phyloP scores from a whole-genome alignment of 768 basidiomycete genomes.

The Tephrocybe sp. region DNA sequence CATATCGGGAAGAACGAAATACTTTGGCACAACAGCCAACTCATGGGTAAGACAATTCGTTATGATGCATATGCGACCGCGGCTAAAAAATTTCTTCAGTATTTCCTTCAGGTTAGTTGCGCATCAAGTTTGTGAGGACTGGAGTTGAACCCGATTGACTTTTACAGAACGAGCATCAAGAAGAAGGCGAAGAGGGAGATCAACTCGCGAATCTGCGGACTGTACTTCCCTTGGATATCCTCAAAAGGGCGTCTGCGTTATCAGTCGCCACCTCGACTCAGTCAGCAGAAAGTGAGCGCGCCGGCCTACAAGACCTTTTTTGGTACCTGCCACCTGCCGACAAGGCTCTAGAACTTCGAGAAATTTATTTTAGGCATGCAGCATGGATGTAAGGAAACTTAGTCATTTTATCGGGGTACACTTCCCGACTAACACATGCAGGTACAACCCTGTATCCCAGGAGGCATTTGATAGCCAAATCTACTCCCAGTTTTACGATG shows the following conservation, averaged over 20 bases:
- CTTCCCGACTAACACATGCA: conserved; percentile 23
- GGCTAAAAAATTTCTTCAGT: conserved; percentile 35
- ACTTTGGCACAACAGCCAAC: conserved; percentile 72
- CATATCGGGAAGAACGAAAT: conserved; percentile 69
- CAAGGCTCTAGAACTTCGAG: conserved; percentile 58
- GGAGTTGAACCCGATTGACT: conserved; percentile 10
- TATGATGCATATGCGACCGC: conserved; percentile 4
- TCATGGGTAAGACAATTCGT: conserved; percentile 56
- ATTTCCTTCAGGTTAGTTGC: conserved; percentile 61
- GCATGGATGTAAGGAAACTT: conserved; percentile 61
- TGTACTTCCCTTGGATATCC: conserved; percentile 59
- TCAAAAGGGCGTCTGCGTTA: conserved; percentile 62
- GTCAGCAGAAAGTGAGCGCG: conserved; percentile 35
- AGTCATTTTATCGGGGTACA: background rate
- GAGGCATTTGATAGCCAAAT: conserved; percentile 61
- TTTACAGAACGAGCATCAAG: conserved; percentile 58
- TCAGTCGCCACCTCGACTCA: conserved; percentile 49
- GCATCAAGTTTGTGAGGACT: background rate
- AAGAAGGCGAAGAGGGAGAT: conserved; percentile 52
- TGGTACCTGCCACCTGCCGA: conserved; percentile 68
- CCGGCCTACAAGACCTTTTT: conserved; percentile 54
- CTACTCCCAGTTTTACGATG: conserved; percentile 54
- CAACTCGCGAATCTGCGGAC: conserved; percentile 46
- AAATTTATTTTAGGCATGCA: conserved; percentile 60
- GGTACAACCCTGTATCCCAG: conserved; percentile 66